A percentile compares a stretch with the other conserved stretches of the same genome.
Evolutionary conservation across 75 land plant genomes (phyloP).

Genomic region (Picea sitchensis): DNA sequence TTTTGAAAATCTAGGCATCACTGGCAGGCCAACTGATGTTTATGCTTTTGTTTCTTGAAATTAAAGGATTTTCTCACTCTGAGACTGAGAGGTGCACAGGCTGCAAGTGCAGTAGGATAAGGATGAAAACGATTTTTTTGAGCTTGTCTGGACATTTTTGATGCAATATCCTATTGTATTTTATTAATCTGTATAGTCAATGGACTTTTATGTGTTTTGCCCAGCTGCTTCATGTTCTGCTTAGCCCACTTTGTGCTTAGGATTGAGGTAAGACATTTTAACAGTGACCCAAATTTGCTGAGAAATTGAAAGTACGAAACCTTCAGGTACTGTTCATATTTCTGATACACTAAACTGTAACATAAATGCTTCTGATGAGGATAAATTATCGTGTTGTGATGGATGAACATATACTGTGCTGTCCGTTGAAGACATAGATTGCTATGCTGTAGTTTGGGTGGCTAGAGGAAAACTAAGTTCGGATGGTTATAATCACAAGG

Average conservation of each 20-base stretch:
- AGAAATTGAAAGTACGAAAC: not conserved
- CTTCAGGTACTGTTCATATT: not conserved
- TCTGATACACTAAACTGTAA: not conserved
- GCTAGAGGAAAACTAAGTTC: not conserved
- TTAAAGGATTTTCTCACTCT: not conserved
- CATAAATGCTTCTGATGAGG: not conserved
- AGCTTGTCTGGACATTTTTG: not conserved
- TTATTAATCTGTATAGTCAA: not conserved
- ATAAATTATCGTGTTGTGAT: not conserved
- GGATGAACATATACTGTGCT: not conserved
- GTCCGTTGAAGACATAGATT: not conserved
- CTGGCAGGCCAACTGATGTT: slow-evolving; percentile 1
- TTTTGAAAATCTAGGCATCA: slow-evolving; percentile 4
- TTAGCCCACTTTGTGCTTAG: not conserved
- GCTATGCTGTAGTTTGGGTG: not conserved
- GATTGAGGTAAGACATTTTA: not conserved
- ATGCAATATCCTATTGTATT: not conserved
- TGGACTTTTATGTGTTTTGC: not conserved
- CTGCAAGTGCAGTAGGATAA: not conserved
- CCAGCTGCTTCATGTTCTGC: not conserved
- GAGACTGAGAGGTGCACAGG: not conserved
- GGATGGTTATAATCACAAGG: not conserved
- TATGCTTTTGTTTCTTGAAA: not conserved
- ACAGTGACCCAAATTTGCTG: not conserved
- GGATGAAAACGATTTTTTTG: not conserved